A percentile compares a stretch with the other conserved stretches of the same genome.
Evolutionary conservation across 768 basidiomycete species (phyloP).

Genomic region (Leccinum subgranulosum): DNA sequence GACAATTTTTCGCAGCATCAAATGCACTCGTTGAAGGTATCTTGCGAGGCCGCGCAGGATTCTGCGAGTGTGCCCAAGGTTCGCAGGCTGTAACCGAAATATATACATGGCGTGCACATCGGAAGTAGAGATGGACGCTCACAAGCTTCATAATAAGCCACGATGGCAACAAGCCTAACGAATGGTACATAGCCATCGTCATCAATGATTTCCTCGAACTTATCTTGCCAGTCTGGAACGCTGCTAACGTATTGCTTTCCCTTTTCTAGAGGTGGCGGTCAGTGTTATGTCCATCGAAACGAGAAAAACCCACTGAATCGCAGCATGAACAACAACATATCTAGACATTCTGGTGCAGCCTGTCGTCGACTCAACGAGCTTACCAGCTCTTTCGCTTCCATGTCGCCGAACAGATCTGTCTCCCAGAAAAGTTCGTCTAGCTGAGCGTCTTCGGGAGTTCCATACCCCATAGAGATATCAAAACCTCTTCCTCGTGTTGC

Average conservation of each 20-base stretch:
- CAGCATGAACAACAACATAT: not conserved
- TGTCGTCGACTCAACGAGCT: not conserved
- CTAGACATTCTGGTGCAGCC: not conserved
- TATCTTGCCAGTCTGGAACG: conserved; percentile 8
- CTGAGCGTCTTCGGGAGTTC: not conserved
- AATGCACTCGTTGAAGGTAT: conserved; percentile 3
- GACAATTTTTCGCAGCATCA: conserved; percentile 11
- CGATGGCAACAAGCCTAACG: conserved; percentile 19
- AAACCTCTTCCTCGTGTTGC: not conserved
- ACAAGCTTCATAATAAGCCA: conserved; percentile 23
- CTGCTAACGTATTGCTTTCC: conserved; percentile 18
- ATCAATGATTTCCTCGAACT: conserved; percentile 9
- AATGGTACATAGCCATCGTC: conserved; percentile 6
- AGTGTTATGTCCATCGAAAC: not conserved
- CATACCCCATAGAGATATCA: not conserved
- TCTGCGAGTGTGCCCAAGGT: not conserved
- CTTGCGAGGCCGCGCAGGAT: not conserved
- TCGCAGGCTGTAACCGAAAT: conserved; percentile 9
- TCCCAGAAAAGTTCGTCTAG: conserved; percentile 8
- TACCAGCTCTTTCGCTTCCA: not conserved
- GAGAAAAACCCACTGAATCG: not conserved
- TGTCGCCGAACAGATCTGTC: not conserved
- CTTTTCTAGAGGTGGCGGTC: conserved; percentile 6
- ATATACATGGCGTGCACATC: not conserved
- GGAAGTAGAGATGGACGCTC: not conserved